Base-by-base conservation (phyloP, 257 asterid genomes). In the Henckelia pumila region DNA sequence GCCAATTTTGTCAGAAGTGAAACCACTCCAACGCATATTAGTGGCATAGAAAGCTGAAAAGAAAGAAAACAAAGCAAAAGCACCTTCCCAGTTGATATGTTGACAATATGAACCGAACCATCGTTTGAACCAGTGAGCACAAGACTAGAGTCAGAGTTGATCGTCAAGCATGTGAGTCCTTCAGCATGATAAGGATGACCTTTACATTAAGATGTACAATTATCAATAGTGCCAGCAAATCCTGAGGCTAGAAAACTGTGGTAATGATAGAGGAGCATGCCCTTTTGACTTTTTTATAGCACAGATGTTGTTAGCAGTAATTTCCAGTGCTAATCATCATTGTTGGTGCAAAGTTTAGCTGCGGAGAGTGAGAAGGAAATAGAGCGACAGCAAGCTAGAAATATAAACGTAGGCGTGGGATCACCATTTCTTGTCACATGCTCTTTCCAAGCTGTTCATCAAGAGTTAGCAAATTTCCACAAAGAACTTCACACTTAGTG, bases 131-230 rank as follows among this genome's bases (percentile, higher is more conserved):
- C 99, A 60, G 89, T 84, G 66, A 93, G 87, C 55, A 81, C 97
- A 69, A 90, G 87, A 55, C 82, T 56, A 57, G 99, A 86, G 80
- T 93, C 96, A 37, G 95, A 78, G 78, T 69, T 90, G 74, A 88
- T 72, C 49, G 92, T 75, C 88, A 90, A 75, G 84, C 97, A 90
- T 17, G 95, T 90, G 72, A 93, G 77, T n/a, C 96, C 96, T 71
- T 79, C 80, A 8, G 80, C 80, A 76, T 90, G 99, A 79, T 90
- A 93, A 0, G 87, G 87, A 77, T 93, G 88, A 60, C 95, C 98
- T 88, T 24, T 70, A 61, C 62, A 73, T 40, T 16, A 64, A 44
- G 30, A 16, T 22, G 66, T 49, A 63, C 61, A 62, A 47, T 44
- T 56, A 56, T 66, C 50, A 72, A 71, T 24, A 44, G 56, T 6